Conservation (phyloP, 768 basidiomycete genomes). For the Boletellus sp. region DNA sequence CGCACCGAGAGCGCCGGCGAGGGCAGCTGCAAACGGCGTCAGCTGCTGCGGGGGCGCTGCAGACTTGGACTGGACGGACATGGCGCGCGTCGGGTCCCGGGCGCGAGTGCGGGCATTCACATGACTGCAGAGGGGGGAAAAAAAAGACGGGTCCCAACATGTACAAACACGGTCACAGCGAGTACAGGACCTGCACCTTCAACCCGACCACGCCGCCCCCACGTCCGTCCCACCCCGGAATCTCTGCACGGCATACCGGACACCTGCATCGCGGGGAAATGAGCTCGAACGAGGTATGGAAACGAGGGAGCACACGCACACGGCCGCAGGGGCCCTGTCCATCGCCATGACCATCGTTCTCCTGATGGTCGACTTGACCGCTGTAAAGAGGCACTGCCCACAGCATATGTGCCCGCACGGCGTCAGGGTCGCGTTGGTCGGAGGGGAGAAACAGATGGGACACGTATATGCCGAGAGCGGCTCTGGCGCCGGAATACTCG, state of each 20-base stretch:
- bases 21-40: constrained; percentile 83
- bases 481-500: constrained; percentile 9
- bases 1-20: constrained; percentile 90
- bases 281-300: neutral
- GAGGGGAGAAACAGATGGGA: constrained; percentile 76
- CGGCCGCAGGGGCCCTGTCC: constrained; percentile 35
- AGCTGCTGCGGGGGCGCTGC: constrained; percentile 60
- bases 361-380: constrained; percentile 59
- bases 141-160: constrained; percentile 17
- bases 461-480: constrained; percentile 64
- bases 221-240: constrained; percentile 67
- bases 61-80: constrained; percentile 42
- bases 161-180: constrained; percentile 22
- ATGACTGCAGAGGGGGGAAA: constrained; percentile 1
- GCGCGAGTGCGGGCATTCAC: constrained; percentile 1
- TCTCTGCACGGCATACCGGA: constrained; percentile 65
- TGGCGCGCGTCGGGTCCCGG: constrained; percentile 11
- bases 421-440: constrained; percentile 70
- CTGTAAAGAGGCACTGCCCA: constrained; percentile 70
- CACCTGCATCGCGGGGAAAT: constrained; percentile 38
- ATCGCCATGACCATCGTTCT: constrained; percentile 38
- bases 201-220: constrained; percentile 67
- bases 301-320: constrained; percentile 29
- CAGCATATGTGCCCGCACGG: constrained; percentile 81
- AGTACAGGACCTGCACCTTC: constrained; percentile 37